These are phyloP conservation scores for Gloeopeniophorella convolvens DNA, from an alignment of 768 basidiomycete genomes.

Conservation along the genomic window DNA sequence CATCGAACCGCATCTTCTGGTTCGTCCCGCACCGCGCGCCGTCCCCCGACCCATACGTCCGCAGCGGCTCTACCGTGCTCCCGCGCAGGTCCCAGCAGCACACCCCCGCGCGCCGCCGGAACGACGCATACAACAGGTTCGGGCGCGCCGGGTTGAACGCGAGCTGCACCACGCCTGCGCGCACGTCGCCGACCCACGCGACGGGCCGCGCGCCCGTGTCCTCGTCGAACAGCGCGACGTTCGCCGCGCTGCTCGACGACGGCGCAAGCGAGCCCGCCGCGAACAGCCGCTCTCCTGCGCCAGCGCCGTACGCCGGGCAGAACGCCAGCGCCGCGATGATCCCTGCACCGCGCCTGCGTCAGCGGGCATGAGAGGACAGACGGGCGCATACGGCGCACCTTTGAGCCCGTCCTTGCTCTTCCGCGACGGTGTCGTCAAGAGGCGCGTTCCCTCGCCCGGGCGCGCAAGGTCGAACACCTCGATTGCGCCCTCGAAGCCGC, in stretches of 20 bases:
- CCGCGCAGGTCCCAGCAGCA: conserved; percentile 78
- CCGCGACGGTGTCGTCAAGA: conserved; percentile 64
- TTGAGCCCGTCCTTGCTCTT: conserved; percentile 83
- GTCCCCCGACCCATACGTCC: conserved; percentile 27
- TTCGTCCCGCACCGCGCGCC: conserved; percentile 40
- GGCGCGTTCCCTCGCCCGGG: conserved; percentile 68
- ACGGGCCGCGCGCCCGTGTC: conserved; percentile 45
- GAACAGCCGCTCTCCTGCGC: conserved; percentile 48
- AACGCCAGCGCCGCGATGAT: conserved; percentile 85
- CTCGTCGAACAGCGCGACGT: conserved; percentile 65
- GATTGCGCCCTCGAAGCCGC: conserved; percentile 80
- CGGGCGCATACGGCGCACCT: conserved; percentile 39
- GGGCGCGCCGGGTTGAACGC: conserved; percentile 71
- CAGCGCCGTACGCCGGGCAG: conserved; percentile 46
- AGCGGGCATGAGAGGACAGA: neutral
- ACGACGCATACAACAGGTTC: conserved; percentile 71
- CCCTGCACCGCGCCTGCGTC: conserved; percentile 33
- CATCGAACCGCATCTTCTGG: conserved; percentile 72
- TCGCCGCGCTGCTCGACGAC: conserved; percentile 36
- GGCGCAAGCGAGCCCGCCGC: conserved; percentile 74
- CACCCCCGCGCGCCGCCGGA: conserved; percentile 55
- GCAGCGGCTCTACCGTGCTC: conserved; percentile 39
- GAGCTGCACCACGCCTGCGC: conserved; percentile 54
- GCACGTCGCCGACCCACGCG: conserved; percentile 54
- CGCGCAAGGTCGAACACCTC: conserved; percentile 73